Evolutionary conservation across 768 basidiomycete species (phyloP).

Genomic region (Pholiota microspora): DNA sequence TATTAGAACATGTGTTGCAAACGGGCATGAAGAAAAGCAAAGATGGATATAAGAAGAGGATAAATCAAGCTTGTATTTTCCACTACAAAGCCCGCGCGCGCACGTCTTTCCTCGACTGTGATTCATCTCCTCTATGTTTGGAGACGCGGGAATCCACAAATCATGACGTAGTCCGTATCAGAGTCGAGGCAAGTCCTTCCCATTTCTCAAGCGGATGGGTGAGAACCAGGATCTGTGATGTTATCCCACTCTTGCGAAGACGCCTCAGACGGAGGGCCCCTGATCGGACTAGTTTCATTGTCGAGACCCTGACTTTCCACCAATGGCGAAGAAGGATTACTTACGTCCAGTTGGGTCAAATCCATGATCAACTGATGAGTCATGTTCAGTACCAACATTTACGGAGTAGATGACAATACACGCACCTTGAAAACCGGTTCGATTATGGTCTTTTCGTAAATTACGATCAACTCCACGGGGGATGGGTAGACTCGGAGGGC

Average conservation of each 20-base stretch:
- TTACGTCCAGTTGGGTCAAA: slow-evolving; percentile 87
- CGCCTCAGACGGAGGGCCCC: slow-evolving; percentile 79
- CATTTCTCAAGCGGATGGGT: slow-evolving; percentile 39
- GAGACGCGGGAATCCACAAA: slow-evolving; percentile 10
- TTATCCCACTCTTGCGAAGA: slow-evolving; percentile 92
- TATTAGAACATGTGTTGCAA: slow-evolving; percentile 58
- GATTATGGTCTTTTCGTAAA: slow-evolving; percentile 91
- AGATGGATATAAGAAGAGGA: slow-evolving; percentile 23
- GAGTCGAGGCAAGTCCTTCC: neutral
- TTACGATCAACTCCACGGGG: slow-evolving; percentile 90
- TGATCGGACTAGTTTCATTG: slow-evolving; percentile 55
- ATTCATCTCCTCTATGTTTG: slow-evolving; percentile 18
- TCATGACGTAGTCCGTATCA: slow-evolving; percentile 19
- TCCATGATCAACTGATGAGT: slow-evolving; percentile 54
- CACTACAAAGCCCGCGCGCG: slow-evolving; percentile 26
- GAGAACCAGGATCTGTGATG: slow-evolving; percentile 71
- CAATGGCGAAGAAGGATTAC: slow-evolving; percentile 50
- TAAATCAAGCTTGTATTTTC: slow-evolving; percentile 14
- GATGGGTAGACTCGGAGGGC: slow-evolving; percentile 94
- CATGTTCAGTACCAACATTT: slow-evolving; percentile 6
- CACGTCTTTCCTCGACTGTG: slow-evolving; percentile 15
- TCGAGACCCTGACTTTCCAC: slow-evolving; percentile 23
- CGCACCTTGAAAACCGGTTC: slow-evolving; percentile 74
- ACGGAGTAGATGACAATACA: slow-evolving; percentile 6
- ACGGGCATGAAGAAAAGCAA: slow-evolving; percentile 20